phyloP scores from a whole-genome alignment of 305 asterid genomes.

The Plantago lanceolata region DNA sequence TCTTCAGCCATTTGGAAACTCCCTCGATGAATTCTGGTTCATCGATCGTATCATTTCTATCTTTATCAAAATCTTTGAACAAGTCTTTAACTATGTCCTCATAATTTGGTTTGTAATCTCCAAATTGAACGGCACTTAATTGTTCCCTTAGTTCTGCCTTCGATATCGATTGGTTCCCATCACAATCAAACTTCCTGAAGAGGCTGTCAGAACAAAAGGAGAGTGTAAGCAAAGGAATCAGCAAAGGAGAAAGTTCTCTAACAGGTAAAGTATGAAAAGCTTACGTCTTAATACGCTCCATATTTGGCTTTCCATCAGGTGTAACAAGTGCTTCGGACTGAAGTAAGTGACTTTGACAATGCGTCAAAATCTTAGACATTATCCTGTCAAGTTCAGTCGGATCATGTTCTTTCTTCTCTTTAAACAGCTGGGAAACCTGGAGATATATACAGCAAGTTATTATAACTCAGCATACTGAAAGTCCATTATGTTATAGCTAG shows the following conservation, averaged over 20 bases:
- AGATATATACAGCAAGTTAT: constrained; percentile 9
- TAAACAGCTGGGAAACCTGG: constrained; percentile 31
- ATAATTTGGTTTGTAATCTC: constrained; percentile 29
- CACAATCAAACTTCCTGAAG: constrained; percentile 42
- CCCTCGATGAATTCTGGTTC: constrained; percentile 49
- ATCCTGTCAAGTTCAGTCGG: constrained; percentile 29
- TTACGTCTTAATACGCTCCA: constrained; percentile 42
- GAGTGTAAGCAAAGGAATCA: constrained; percentile 7
- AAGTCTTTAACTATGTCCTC: constrained; percentile 39
- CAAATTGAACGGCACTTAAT: constrained; percentile 36
- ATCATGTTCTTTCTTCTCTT: constrained; percentile 32
- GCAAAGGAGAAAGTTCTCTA: not conserved
- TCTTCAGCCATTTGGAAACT: constrained; percentile 37
- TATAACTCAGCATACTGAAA: not conserved
- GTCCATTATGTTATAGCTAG: not conserved
- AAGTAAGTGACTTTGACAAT: constrained; percentile 36
- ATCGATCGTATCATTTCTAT: constrained; percentile 31
- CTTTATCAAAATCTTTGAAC: constrained; percentile 40
- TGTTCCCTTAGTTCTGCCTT: constrained; percentile 38
- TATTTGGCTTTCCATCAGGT: constrained; percentile 50
- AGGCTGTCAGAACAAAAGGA: constrained; percentile 34
- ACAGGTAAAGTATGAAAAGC: constrained; percentile 3
- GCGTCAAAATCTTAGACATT: constrained; percentile 47
- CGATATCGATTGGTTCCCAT: constrained; percentile 33
- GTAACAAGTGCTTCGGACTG: constrained; percentile 38